Conservation (phyloP, 768 basidiomycete genomes). For the Rickenella mellea region DNA sequence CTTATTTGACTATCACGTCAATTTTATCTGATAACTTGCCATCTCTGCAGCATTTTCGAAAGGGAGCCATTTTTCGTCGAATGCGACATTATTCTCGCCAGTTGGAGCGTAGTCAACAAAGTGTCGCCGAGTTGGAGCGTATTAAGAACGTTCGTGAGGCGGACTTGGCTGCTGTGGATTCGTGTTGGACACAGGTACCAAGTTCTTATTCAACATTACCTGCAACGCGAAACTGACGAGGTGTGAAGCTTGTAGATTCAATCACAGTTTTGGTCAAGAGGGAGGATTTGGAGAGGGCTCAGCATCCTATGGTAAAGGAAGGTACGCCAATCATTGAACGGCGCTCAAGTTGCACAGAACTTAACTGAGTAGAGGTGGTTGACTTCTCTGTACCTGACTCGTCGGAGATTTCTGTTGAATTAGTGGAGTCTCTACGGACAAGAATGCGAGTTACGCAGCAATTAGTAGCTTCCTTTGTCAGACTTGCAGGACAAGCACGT, state of each 20-base stretch:
- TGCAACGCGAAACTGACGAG: background rate
- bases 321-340: conserved; percentile 28
- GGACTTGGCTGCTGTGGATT: conserved; percentile 62
- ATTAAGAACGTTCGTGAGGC: conserved; percentile 61
- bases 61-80: conserved; percentile 76
- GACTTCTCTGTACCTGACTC: conserved; percentile 23
- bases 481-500: conserved; percentile 28
- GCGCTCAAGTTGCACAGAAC: conserved; percentile 11
- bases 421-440: conserved; percentile 38
- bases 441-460: conserved; percentile 49
- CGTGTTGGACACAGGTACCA: conserved; percentile 71
- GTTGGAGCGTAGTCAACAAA: conserved; percentile 51
- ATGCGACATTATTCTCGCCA: conserved; percentile 80
- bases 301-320: conserved; percentile 30
- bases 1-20: conserved; percentile 1
- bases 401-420: conserved; percentile 13
- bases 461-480: conserved; percentile 49
- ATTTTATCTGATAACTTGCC: conserved; percentile 2
- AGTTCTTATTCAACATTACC: conserved; percentile 4
- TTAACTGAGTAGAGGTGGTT: conserved; percentile 17
- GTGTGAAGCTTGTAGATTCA: conserved; percentile 52
- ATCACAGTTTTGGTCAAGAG: conserved; percentile 49
- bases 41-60: conserved; percentile 58
- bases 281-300: conserved; percentile 41
- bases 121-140: conserved; percentile 55